Percentiles rank a stretch among this genome's conserved stretches.
Conservation (phyloP, 371 early-diverging fungal species). For the Zychaea mexicana region DNA sequence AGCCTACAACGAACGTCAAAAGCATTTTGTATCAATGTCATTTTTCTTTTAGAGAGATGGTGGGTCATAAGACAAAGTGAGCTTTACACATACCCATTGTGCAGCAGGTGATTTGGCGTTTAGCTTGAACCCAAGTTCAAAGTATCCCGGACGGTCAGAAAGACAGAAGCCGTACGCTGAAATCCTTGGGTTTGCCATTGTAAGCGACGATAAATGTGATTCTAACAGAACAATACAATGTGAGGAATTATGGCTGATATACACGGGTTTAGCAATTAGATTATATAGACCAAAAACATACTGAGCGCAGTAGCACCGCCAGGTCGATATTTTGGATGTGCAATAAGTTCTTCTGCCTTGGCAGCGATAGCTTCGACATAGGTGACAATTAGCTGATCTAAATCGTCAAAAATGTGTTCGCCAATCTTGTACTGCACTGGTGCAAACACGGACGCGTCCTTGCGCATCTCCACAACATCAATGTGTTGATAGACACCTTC, state of each 20-base stretch:
- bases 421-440: conserved; percentile 56
- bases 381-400: conserved; percentile 90
- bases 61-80: background rate
- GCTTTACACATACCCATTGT: conserved; percentile 30
- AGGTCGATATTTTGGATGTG: conserved; percentile 63
- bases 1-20: conserved; percentile 36
- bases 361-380: conserved; percentile 84
- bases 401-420: conserved; percentile 69
- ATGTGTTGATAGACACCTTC: conserved; percentile 88
- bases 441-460: conserved; percentile 38
- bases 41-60: background rate
- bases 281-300: no score
- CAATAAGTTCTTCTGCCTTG: conserved; percentile 67
- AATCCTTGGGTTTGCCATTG: conserved; percentile 53
- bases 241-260: no score
- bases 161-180: conserved; percentile 62
- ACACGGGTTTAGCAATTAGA: no score
- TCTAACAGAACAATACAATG: conserved; percentile 15
- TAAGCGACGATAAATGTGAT: conserved; percentile 35
- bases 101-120: conserved; percentile 36
- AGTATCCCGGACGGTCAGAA: conserved; percentile 53
- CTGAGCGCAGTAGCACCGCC: conserved; percentile 39
- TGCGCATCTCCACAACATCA: conserved; percentile 79
- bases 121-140: conserved; percentile 53
- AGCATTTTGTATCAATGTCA: background rate